These are phyloP conservation scores for Hysterium pulicare DNA, from an alignment of 2,329 filamentous ascomycete species.

Conservation along the genomic window DNA sequence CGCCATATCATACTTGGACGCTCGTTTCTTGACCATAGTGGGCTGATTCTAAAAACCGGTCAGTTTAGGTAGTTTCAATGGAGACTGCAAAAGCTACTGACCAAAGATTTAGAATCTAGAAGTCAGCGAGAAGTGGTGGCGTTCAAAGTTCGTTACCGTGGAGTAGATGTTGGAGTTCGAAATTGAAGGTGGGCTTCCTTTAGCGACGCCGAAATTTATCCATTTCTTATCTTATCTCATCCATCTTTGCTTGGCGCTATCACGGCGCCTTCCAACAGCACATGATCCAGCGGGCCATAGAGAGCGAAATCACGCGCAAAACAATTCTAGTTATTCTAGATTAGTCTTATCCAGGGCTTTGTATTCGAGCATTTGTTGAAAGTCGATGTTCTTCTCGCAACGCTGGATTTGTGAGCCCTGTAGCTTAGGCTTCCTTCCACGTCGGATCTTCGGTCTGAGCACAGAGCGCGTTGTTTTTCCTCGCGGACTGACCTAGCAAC, in stretches of 20 bases:
- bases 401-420: too few species aligned
- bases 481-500: slow-evolving; percentile 17
- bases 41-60: slow-evolving; percentile 44
- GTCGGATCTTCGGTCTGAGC: too few species aligned
- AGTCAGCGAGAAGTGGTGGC: slow-evolving; percentile 35
- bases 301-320: neutral
- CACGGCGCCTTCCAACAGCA: too few species aligned
- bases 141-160: slow-evolving; percentile 23
- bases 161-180: slow-evolving; percentile 16
- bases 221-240: slow-evolving; percentile 1
- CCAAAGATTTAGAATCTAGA: slow-evolving; percentile 36
- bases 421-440: too few species aligned
- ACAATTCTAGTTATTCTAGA: neutral
- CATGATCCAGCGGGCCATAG: too few species aligned
- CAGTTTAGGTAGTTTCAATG: slow-evolving; percentile 11
- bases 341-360: too few species aligned
- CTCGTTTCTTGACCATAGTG: slow-evolving; percentile 74
- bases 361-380: too few species aligned
- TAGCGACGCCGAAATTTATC: slow-evolving; percentile 15
- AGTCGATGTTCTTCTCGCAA: too few species aligned
- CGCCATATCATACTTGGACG: slow-evolving; percentile 61
- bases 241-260: neutral
- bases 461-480: slow-evolving; percentile 20
- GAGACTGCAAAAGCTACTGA: slow-evolving; percentile 15
- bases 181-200: slow-evolving; percentile 15